Percentiles rank a stretch among this genome's conserved stretches.
These are phyloP conservation scores for Pichia sp. DNA, from an alignment of 1,139 yeast species.

Conservation along the genomic window DNA sequence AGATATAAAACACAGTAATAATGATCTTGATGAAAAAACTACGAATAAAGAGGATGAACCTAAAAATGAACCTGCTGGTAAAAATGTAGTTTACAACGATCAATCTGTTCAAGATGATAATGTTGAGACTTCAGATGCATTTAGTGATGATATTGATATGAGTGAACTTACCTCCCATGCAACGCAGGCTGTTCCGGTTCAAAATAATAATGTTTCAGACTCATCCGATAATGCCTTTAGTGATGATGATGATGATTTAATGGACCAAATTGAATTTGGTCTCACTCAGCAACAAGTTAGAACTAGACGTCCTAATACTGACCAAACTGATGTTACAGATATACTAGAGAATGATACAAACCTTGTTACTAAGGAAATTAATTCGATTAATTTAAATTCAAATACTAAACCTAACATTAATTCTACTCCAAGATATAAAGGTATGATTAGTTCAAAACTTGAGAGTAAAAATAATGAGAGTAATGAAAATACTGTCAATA, in stretches of 20 bases:
- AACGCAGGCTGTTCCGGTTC: slow-evolving; percentile 1
- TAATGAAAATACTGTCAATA: not conserved
- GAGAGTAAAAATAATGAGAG: not conserved
- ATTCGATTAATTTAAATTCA: not conserved
- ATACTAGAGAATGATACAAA: slow-evolving; percentile 3
- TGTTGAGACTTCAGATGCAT: slow-evolving; percentile 20
- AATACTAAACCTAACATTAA: not conserved
- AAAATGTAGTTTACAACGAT: slow-evolving; percentile 1
- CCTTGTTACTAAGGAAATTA: not conserved
- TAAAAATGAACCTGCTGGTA: not conserved
- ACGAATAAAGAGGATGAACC: not conserved
- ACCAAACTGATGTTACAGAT: slow-evolving; percentile 14
- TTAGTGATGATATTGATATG: slow-evolving; percentile 29
- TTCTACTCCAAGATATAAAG: slow-evolving; percentile 6
- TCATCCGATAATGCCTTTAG: slow-evolving; percentile 23
- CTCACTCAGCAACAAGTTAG: slow-evolving; percentile 1
- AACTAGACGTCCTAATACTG: slow-evolving; percentile 10
- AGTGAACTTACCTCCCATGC: slow-evolving; percentile 24
- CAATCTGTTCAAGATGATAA: not conserved
- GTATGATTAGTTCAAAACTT: slow-evolving; percentile 3
- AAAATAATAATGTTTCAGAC: not conserved
- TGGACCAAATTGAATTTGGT: slow-evolving; percentile 14
- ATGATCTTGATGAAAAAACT: not conserved
- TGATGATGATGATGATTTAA: slow-evolving; percentile 28
- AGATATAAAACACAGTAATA: not conserved